Conservation (phyloP, 2,329 filamentous ascomycete species). For the Xylariaceae sp. region DNA sequence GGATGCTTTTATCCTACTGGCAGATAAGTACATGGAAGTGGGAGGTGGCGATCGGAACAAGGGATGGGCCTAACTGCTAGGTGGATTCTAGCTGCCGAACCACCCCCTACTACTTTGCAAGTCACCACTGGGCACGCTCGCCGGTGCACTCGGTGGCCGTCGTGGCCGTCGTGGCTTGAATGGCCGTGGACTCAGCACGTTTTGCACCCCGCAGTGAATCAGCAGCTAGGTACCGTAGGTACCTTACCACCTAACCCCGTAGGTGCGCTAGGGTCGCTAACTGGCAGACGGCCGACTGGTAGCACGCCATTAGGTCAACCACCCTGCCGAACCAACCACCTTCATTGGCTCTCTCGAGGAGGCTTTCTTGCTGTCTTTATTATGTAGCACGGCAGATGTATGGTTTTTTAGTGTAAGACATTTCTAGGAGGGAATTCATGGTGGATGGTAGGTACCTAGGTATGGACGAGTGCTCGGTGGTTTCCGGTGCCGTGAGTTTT, state of each 20-base stretch:
- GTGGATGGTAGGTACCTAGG: too few species aligned
- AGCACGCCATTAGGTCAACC: not conserved
- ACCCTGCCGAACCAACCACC: not conserved
- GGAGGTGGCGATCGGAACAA: slow-evolving; percentile 23
- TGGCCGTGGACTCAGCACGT: not conserved
- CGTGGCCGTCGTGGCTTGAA: too few species aligned
- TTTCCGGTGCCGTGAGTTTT: not conserved
- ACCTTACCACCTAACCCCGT: not conserved
- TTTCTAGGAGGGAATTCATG: not conserved
- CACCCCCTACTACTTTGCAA: not conserved
- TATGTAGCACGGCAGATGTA: not conserved
- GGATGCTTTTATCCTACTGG: slow-evolving; percentile 1
- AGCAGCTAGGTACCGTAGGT: not conserved
- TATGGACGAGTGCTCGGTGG: too few species aligned
- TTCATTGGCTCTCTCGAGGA: not conserved
- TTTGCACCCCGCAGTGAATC: not conserved
- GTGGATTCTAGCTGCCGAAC: slow-evolving; percentile 1
- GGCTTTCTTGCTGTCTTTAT: not conserved
- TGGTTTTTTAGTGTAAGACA: not conserved
- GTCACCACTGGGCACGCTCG: too few species aligned
- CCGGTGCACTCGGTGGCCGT: too few species aligned
- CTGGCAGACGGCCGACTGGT: too few species aligned
- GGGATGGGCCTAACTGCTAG: slow-evolving; percentile 3
- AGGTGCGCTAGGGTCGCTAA: too few species aligned
- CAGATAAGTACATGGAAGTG: not conserved